Base-by-base conservation (phyloP, 768 basidiomycete genomes). In the Sarcodon aspratus region DNA sequence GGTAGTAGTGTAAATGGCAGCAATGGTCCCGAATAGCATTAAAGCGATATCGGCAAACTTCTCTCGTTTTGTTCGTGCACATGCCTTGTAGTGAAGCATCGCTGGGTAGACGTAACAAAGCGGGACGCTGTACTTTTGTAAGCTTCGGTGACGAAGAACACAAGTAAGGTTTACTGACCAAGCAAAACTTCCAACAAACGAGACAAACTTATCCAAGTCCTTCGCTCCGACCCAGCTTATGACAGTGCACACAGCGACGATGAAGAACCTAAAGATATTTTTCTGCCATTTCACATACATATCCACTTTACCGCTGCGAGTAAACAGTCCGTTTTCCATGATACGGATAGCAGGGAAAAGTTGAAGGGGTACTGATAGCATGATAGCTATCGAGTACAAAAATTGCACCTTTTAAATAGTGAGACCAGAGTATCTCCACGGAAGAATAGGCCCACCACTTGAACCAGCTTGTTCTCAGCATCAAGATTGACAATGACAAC, bases 341-440 rank as follows among this genome's bases (percentile, higher is more conserved):
- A 99, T 98, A 47, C 96, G 81, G 44, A 95, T 82, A 3, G 95
- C 96, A 0, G 96, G 96, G 89, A 98, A 97, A 49, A 97, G 82
- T 65, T 98, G 94, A 1, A 98, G 78, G 1, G 95, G 93, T 7
- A 87, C 84, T 11, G 93, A 96, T 38, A 92, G 76, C 53, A 90
- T 68, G 66, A 98, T 98, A 10, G 94, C 96, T 34, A 92, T 66
- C n/a, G 90, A 84, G 67, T 96, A 92, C 32, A 92, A 62, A 63
- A 90, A 82, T 69, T 90, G 88, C 9, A 86, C 80, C 81, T 84
- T 47, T 5, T 37, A 33, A 10, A 10, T n/a, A 18, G 10, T 3
- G 13, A 17, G 12, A 36, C 49, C 12, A 45, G 46, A 36, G 38
- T 13, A 44, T 17, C 11, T 10, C 33, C 21, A 10, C 34, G 47